Base-by-base conservation (phyloP, 78 protist genomes). In the Emiliania huxleyi region DNA sequence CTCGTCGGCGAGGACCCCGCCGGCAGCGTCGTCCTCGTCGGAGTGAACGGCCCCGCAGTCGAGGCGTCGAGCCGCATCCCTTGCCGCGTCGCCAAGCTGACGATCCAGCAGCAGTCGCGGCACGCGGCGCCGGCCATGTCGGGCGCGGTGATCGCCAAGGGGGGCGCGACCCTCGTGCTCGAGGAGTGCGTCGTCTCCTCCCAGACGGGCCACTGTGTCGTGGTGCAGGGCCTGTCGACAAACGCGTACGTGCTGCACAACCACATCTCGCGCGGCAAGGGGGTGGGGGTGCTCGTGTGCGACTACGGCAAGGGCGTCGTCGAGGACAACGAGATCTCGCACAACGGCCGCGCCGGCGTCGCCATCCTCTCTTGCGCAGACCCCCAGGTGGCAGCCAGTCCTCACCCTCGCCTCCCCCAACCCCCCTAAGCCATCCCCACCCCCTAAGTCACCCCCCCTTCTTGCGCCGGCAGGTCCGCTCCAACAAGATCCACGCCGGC, bases 221-320 rank as follows among this genome's bases (percentile, higher is more conserved):
- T 81, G 2, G 89, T 81, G 56, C 52, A 81, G 56, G 89, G 89
- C 40, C 19, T 25, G 29, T 23, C 11, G 38, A 15, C 87, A 52
- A 4, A 52, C 87, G 55, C 37, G n/a, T 71, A 35, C 85, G 18
- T 77, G 3, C 22, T 40, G n/a, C 85, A 77, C 23, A 77, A 77
- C 85, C 48, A 12, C 46, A 40, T 77, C 44, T 1, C 4, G 15
- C 35, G 29, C 29, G 44, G 35, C 85, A 77, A 77, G 85, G 87
- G 89, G 25, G 89, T 81, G 26, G 89, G 89, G 21, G 89, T 81
- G 40, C 89, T 81, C 42, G 26, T 81, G 18, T 81, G 89, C 89
- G 89, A 81, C 89, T 12, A 29, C 12, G 52, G 40, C 15, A 29
- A 15, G 26, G 89, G 56, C 12, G 15, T 26, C 23, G 25, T 81